phyloP scores from a whole-genome alignment of 331 rosid genomes.

The Saraca asoca region DNA sequence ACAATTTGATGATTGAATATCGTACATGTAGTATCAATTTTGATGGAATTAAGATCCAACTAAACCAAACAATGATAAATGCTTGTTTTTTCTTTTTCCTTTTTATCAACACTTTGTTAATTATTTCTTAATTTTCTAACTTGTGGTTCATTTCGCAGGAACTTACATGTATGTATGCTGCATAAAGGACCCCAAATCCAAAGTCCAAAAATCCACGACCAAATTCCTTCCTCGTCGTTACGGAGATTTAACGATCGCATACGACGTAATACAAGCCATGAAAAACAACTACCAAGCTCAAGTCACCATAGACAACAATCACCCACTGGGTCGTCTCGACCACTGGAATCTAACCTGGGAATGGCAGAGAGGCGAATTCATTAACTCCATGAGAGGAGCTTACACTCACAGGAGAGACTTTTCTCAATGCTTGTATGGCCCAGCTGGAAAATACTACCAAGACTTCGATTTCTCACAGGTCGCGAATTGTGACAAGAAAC shows the following conservation, averaged over 20 bases:
- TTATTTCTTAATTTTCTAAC: neutral
- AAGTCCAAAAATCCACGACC: slow-evolving; percentile 40
- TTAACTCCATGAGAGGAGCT: slow-evolving; percentile 68
- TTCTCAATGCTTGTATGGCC: slow-evolving; percentile 63
- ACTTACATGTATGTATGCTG: slow-evolving; percentile 74
- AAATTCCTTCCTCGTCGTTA: slow-evolving; percentile 59
- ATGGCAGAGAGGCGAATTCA: slow-evolving; percentile 86
- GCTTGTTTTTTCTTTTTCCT: too few species aligned
- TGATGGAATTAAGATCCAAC: too few species aligned
- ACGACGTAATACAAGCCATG: slow-evolving; percentile 65
- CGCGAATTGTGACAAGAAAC: slow-evolving; percentile 66
- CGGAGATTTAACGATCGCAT: slow-evolving; percentile 68
- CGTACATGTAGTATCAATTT: too few species aligned
- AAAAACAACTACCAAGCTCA: slow-evolving; percentile 62
- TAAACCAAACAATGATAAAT: too few species aligned
- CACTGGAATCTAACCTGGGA: slow-evolving; percentile 95
- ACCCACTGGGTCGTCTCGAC: slow-evolving; percentile 82
- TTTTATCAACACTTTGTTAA: neutral
- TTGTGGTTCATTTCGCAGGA: slow-evolving; percentile 40
- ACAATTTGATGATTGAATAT: too few species aligned
- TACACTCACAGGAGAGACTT: slow-evolving; percentile 55
- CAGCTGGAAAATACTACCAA: slow-evolving; percentile 49
- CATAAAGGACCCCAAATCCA: slow-evolving; percentile 63
- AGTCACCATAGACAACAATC: slow-evolving; percentile 66
- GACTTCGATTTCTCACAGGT: slow-evolving; percentile 72